phyloP scores from a whole-genome alignment of 768 basidiomycete species.

The Mycena filopes region DNA sequence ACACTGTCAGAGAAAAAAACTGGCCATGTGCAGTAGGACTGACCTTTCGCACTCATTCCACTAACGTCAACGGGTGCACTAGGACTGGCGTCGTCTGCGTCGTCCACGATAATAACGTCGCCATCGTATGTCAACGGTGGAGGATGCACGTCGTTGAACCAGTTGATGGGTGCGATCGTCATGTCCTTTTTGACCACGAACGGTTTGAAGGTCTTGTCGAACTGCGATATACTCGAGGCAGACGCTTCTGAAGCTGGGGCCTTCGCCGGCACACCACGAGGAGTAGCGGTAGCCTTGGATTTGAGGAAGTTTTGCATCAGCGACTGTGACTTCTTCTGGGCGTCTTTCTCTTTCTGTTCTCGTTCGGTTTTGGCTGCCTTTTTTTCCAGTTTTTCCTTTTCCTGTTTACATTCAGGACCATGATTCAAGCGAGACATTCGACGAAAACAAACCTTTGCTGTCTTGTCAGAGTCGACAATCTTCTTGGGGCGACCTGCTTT shows the following conservation, averaged over 20 bases:
- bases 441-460: slow-evolving; percentile 57
- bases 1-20: slow-evolving; percentile 12
- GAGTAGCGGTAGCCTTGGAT: slow-evolving; percentile 69
- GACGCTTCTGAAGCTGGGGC: slow-evolving; percentile 37
- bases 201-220: slow-evolving; percentile 79
- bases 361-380: slow-evolving; percentile 76
- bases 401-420: slow-evolving; percentile 50
- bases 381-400: slow-evolving; percentile 75
- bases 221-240: slow-evolving; percentile 61
- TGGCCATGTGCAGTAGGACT: slow-evolving; percentile 5
- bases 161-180: slow-evolving; percentile 77
- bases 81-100: slow-evolving; percentile 34
- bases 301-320: slow-evolving; percentile 84
- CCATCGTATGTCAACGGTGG: slow-evolving; percentile 38
- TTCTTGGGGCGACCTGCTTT: slow-evolving; percentile 60
- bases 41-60: slow-evolving; percentile 55
- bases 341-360: slow-evolving; percentile 77
- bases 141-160: slow-evolving; percentile 56
- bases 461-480: slow-evolving; percentile 64
- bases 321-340: slow-evolving; percentile 76
- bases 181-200: slow-evolving; percentile 83
- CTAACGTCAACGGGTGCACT: slow-evolving; percentile 36
- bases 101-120: slow-evolving; percentile 72
- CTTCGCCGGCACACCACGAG: slow-evolving; percentile 39
- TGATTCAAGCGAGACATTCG: background rate